Base-by-base conservation (phyloP, 495 filamentous ascomycete genomes). In the Podospora fimiseda region DNA sequence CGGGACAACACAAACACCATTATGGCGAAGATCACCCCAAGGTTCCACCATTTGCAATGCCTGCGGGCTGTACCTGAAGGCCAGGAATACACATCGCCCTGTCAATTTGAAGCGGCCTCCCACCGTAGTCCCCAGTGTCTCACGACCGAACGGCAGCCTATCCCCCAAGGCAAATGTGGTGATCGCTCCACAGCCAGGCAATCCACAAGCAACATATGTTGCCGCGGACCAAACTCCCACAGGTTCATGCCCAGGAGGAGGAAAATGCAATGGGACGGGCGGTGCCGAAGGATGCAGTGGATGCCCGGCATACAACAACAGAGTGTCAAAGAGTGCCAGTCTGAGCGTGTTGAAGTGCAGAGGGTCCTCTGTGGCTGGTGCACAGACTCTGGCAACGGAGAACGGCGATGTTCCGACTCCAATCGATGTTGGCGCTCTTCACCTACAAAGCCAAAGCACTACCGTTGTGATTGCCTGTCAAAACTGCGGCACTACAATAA, bases 41-140 rank as follows among this genome's bases (percentile, higher is more conserved):
- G 93, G 93, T 38, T 85, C 88, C 41, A 95, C 89, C 45, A 97
- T 99, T 37, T 99, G 93, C 72, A 99, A 99, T 70, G 93, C 93
- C 11, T 99, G 93, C 63, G 93, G 93, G 19, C 78, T 99, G 6
- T 99, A 99, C 66, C 71, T 87, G 43, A 99, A 97, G 67, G 90
- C 90, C 18, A 81, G 93, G 40, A 97, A 99, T 63, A 84, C 89
- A 52, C 80, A 84, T 54, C 84, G 93, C 38, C 93, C 93, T 2
- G 90, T 86, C 2, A 95, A 90, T 66, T 75, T 95, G 48, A 96
- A 95, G 68, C 80, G 86, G 13, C 79, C 80, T 9, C 71, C 75
- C 14, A 72, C 64, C 21, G 66, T 71, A 21, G 63, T 78, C 46
- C 57, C 67, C 16, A 71, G 62, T 19, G 60, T 66, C 7, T 53